A percentile compares a stretch with the other conserved stretches of the same genome.
These are phyloP conservation scores for Croton laevigatus DNA, from an alignment of 441 rosid species.

Conservation along the genomic window DNA sequence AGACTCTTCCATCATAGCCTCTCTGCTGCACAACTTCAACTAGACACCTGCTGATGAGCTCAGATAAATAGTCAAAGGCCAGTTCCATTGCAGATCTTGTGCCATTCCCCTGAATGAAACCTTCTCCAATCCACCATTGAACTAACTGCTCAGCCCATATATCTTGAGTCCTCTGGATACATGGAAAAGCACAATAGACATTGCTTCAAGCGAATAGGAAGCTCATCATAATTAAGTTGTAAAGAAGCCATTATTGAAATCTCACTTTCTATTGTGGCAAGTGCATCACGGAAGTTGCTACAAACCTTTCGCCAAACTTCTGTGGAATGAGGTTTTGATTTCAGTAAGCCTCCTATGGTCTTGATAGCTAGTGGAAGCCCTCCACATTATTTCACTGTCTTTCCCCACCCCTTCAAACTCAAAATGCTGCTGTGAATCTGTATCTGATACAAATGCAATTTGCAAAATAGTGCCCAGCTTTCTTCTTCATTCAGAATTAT, in stretches of 20 bases:
- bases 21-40: conserved; percentile 11
- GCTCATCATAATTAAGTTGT: conserved; percentile 11
- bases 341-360: conserved; percentile 13
- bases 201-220: conserved; percentile 9
- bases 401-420: conserved; percentile 9
- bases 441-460: conserved; percentile 8
- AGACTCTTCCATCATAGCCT: conserved; percentile 15
- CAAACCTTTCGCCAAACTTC: neutral
- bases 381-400: neutral
- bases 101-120: conserved; percentile 9
- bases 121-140: conserved; percentile 18
- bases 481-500: conserved; percentile 9
- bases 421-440: neutral
- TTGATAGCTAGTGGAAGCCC: conserved; percentile 16
- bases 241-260: conserved; percentile 12
- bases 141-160: conserved; percentile 2
- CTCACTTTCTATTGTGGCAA: neutral
- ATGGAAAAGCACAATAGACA: conserved; percentile 16
- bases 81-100: conserved; percentile 4
- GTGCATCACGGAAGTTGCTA: conserved; percentile 1
- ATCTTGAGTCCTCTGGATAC: conserved; percentile 12
- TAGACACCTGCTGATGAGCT: conserved; percentile 18
- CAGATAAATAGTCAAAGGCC: conserved; percentile 10
- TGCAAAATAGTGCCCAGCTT: neutral
- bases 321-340: neutral